Conservation (phyloP, 345 rosid genomes). For the Ailanthus altissimus region DNA sequence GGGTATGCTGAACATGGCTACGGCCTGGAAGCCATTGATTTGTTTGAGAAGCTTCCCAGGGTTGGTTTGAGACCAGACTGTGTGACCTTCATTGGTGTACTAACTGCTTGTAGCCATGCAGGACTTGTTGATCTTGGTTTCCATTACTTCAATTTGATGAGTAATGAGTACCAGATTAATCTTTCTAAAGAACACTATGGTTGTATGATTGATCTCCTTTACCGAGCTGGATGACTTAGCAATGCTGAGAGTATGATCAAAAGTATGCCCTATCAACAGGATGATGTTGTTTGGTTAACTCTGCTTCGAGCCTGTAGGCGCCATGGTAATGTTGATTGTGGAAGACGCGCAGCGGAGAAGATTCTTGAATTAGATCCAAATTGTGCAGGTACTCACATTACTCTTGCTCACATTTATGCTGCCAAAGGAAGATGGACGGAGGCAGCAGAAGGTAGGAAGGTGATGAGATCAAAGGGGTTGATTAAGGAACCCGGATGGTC, state of each 20-base stretch:
- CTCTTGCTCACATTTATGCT: slow-evolving; percentile 75
- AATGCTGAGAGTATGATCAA: slow-evolving; percentile 79
- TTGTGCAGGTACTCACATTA: slow-evolving; percentile 73
- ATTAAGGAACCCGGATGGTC: slow-evolving; percentile 90
- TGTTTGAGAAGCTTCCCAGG: slow-evolving; percentile 63
- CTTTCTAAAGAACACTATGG: slow-evolving; percentile 90
- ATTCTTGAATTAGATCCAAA: slow-evolving; percentile 69
- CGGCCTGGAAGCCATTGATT: slow-evolving; percentile 63
- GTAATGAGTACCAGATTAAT: slow-evolving; percentile 38
- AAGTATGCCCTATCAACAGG: slow-evolving; percentile 64
- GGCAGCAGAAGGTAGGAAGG: slow-evolving; percentile 69
- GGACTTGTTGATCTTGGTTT: slow-evolving; percentile 80
- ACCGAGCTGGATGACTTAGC: slow-evolving; percentile 66
- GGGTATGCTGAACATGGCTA: slow-evolving; percentile 91
- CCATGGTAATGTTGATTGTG: slow-evolving; percentile 68
- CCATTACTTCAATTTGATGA: slow-evolving; percentile 70
- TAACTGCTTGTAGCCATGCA: slow-evolving; percentile 78
- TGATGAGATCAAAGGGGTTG: slow-evolving; percentile 71
- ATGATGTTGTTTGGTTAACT: slow-evolving; percentile 85
- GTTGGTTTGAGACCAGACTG: slow-evolving; percentile 69
- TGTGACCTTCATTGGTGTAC: slow-evolving; percentile 78
- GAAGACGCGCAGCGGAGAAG: slow-evolving; percentile 57
- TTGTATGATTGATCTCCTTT: slow-evolving; percentile 87
- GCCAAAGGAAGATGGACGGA: slow-evolving; percentile 76
- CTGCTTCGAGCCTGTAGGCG: slow-evolving; percentile 69